phyloP scores from a whole-genome alignment of 441 rosid species.

The Kokia cookei region DNA sequence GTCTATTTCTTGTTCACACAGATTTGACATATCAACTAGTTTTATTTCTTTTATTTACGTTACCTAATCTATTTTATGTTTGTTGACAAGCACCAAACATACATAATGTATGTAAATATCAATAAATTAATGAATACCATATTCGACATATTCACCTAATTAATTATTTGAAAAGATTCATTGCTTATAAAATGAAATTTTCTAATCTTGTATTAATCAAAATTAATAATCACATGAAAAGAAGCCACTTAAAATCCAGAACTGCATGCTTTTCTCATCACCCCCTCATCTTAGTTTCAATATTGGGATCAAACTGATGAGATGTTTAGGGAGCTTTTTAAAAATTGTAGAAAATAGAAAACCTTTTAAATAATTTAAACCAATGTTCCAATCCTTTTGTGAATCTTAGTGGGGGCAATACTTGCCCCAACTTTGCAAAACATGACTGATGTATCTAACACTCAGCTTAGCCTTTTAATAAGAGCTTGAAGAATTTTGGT shows the following conservation, averaged over 20 bases:
- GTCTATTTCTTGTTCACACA: slow-evolving; percentile 1
- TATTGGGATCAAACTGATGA: background rate
- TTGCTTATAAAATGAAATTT: background rate
- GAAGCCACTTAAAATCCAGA: background rate
- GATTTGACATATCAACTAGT: background rate
- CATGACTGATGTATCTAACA: background rate
- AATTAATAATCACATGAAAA: background rate
- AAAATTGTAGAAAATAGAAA: background rate
- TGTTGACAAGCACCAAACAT: background rate
- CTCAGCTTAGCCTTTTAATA: background rate
- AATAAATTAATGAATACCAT: background rate
- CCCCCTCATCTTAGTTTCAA: background rate
- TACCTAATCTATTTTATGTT: background rate
- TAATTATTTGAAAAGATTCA: background rate
- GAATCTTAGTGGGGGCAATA: background rate
- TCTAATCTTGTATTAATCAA: background rate
- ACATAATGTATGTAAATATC: background rate
- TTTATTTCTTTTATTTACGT: background rate
- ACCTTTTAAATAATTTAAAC: background rate
- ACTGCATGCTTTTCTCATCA: too few relatives aligned
- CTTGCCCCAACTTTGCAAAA: background rate
- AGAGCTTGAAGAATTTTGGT: background rate
- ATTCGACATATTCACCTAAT: background rate
- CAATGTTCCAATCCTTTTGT: background rate
- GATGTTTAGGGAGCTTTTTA: background rate